Base-by-base conservation (phyloP, 176 grass and related monocot genomes). In the Alopecurus myosuroides region DNA sequence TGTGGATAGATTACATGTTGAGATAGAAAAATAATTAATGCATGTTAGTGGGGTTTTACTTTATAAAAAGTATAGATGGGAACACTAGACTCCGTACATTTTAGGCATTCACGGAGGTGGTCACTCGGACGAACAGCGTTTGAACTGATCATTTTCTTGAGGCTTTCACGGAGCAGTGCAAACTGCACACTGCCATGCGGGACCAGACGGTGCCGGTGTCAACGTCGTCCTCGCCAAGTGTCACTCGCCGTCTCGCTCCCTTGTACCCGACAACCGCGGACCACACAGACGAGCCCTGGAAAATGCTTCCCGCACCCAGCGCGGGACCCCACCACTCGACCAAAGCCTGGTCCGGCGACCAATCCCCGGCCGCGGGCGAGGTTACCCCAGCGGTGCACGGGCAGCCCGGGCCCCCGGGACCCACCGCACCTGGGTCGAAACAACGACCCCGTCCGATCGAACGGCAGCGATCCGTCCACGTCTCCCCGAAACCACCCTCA, bases 231-330 rank as follows among this genome's bases (percentile, higher is more conserved):
- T 2, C 3, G 44, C 56, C 56, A 84, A 46, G 15, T 84, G 55
- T 44, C 81, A 74, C 1, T 4, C 18, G 2, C 10, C 68, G 30
- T 29, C 45, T 79, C 76, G 78, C 64, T 85, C 52, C 88, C 60
- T 61, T 78, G 73, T 71, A 50, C 50, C 82, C 76, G 78, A 85
- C 83, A 81, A n/a, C 7, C 58, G n/a, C 22, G 44, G 77, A 34
- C 51, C 44, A 56, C 10, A 19, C 63, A n/a, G n/a, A 18, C 39
- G 7, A 48, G 15, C 2, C 4, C 50, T 9, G 36, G 4, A 5
- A 44, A 85, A 82, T 73, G 22, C 31, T 15, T 74, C 74, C 73
- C 55, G 18, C 79, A 74, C 15, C 20, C 12, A 3, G 44, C 44
- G 12, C 44, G 13, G 13, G 15, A 8, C 44, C 44, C 44, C 44